phyloP scores from a whole-genome alignment of 306 rosid species.

The Lablab purpureus region DNA sequence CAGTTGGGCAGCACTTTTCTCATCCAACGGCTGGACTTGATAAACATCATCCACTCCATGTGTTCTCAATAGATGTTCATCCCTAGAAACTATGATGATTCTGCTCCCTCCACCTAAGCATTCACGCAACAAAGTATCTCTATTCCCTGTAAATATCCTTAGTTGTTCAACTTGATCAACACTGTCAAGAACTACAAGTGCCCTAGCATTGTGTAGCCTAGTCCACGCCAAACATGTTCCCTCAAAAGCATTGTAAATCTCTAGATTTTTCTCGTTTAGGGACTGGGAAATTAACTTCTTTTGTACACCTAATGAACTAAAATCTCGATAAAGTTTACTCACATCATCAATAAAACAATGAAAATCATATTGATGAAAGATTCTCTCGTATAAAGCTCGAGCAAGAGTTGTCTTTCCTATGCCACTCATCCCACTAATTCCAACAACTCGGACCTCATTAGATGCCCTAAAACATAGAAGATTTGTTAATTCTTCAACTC shows the following conservation, averaged over 20 bases:
- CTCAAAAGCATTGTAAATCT: neutral
- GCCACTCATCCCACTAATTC: neutral
- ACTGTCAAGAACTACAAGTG: neutral
- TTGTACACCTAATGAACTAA: neutral
- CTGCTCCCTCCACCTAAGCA: neutral
- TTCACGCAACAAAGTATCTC: neutral
- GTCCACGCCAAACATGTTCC: neutral
- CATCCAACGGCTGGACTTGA: neutral
- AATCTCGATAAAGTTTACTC: neutral
- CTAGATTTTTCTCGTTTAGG: neutral
- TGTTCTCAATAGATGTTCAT: neutral
- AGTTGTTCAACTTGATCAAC: neutral
- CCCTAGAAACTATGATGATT: neutral
- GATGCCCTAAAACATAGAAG: neutral
- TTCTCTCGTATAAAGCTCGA: neutral
- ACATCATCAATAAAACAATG: constrained; percentile 15
- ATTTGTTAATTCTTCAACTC: neutral
- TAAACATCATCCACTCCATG: too few relatives aligned
- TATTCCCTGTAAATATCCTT: neutral
- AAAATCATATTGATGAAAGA: neutral
- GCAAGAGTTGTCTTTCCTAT: constrained; percentile 21
- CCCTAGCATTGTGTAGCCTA: neutral
- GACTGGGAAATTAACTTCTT: neutral
- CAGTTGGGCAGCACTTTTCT: neutral
- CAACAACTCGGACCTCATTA: neutral